Evolutionary conservation across 495 filamentous ascomycete genomes (phyloP).

Genomic region (Chaetomium tenue): DNA sequence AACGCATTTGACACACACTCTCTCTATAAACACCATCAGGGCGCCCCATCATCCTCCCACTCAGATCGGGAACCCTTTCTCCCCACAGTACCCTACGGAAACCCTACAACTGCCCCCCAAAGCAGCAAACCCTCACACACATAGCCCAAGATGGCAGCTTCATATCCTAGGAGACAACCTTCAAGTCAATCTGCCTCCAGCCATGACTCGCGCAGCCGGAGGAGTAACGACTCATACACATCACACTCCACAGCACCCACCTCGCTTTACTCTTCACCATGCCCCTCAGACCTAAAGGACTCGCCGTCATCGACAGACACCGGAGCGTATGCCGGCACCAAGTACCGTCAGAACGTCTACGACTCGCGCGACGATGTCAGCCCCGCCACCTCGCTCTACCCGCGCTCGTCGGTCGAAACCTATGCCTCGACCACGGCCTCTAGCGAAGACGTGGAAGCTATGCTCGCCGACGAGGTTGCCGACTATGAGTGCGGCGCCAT

Average conservation of each 20-base stretch:
- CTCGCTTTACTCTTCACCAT: constrained; percentile 56
- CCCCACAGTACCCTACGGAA: constrained; percentile 9
- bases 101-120: neutral
- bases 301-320: constrained; percentile 34
- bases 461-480: constrained; percentile 49
- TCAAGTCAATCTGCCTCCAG: constrained; percentile 52
- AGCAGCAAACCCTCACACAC: constrained; percentile 10
- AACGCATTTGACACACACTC: neutral
- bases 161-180: constrained; percentile 30
- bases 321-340: constrained; percentile 28
- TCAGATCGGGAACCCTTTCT: constrained; percentile 19
- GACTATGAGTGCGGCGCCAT: constrained; percentile 43
- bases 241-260: constrained; percentile 71
- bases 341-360: constrained; percentile 26
- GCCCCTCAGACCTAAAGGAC: constrained; percentile 47
- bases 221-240: constrained; percentile 60
- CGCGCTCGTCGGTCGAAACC: constrained; percentile 70
- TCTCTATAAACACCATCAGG: constrained; percentile 34
- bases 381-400: constrained; percentile 49
- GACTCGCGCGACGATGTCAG: constrained; percentile 48
- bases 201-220: constrained; percentile 54
- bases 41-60: constrained; percentile 18
- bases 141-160: constrained; percentile 31
- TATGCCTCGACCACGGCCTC: constrained; percentile 74
- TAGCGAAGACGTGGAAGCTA: constrained; percentile 60